Evolutionary conservation across 1,284 basidiomycete species (phyloP), one percentile per base, ranked within the genome.

Genomic region (Sparassis latifolia): DNA sequence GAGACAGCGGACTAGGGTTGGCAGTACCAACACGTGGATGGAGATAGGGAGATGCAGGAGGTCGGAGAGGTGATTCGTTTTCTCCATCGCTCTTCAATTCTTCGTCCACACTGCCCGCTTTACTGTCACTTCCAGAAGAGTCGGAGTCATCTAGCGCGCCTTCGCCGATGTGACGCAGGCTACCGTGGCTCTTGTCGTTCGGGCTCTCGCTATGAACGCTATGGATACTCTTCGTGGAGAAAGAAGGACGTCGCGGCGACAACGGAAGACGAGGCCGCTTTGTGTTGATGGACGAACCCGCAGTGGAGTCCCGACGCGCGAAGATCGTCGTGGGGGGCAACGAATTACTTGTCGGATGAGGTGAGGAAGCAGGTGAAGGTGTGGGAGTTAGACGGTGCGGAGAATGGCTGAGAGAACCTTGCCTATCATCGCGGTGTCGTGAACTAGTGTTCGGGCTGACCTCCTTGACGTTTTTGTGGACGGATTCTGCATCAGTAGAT

Each of bases 91-190:
- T 51, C 44, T 44, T 58, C 27, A 45, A 31, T 20, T 71, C 68
- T 29, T 72, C 70, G n/a, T 53, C 53, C 7, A 50, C 41, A 30
- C 38, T 51, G 12, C 33, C 69, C 12, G 66, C 63, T 4, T 60
- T 33, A 55, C 64, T 66, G 37, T 67, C 67, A 56, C 63, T 67
- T 4, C 52, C 69, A 20, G 71, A 75, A 1, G 82, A 84, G 65
- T 88, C 86, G 0, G 84, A 88, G 60, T 88, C 85, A 54, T 85
- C 82, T 7, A 90, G 66, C 2, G 84, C 84, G 28, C 88, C 86
- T 59, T 89, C 87, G 9, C 87, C 88, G 2, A 85, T 78, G 57
- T 87, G 78, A 2, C 77, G 70, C 33, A 78, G 65, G 44, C 57
- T 65, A 6, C 43, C 5, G 40, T 51, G 49, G 45, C 56, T 49